Evolutionary conservation across 768 basidiomycete species (phyloP), one percentile per base, ranked within the genome.

Genomic region (Clavaria fumosa): DNA sequence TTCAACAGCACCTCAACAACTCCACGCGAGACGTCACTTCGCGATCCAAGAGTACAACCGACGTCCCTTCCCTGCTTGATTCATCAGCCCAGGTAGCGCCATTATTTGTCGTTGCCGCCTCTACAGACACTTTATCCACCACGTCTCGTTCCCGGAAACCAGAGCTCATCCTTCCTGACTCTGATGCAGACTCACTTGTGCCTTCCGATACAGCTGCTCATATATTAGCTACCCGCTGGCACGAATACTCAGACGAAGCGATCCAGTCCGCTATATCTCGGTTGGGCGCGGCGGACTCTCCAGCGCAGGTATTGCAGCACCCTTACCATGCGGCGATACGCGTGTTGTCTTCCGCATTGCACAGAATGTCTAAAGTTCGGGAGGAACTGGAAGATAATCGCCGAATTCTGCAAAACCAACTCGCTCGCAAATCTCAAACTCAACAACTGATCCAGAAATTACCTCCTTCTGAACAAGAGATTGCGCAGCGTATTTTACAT

Each of bases 181-280:
- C 65, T 17, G 58, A 66, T 21, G 40, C 52, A 4, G 50, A 58
- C 7, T 48, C 57, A 5, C 52, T 66, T 28, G 38, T 49, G 39
- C 37, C 60, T 20, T n/a, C n/a, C n/a, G 30, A 48, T 2, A 43
- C 62, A 9, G 56, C 61, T 1, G 51, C 63, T 1, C 66, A 72
- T 41, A 64, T 85, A 7, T 63, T 86, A 12, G 59, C 66, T 2
- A 78, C 73, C 6, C 69, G 63, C 50, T 89, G 84, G 82, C 83
- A 88, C 49, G 69, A 73, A 17, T 75, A 72, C 47, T 74, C 80
- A 2, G 81, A 88, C 53, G 72, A 80, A 34, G 76, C 68, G 2
- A 78, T 88, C 30, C 73, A 78, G 42, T 58, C 64, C 11, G 66
- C 72, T 3, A 69, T 85, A 17, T 67, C 78, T 0, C 57, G 56